Base-by-base conservation (phyloP, 2,329 filamentous ascomycete species). In the Diplocarpon rosae region DNA sequence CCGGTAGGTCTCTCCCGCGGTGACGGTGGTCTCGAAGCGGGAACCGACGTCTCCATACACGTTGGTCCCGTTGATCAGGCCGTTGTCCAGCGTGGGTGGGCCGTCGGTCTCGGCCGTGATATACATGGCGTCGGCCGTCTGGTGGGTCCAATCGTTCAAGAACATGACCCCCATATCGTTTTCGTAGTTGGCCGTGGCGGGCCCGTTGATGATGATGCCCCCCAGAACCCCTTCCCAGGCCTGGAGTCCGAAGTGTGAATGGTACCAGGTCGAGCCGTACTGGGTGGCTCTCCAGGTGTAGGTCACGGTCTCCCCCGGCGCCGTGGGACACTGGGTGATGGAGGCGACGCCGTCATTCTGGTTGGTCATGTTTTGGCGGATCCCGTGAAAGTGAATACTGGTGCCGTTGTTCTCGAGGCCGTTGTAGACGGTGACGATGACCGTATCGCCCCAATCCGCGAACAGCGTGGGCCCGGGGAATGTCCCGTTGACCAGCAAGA, bases 281-380 rank as follows among this genome's bases (percentile, higher is more conserved):
- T 47, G 45, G 14, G 45, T 47, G 1, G 45, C 45, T 29, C 37
- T 36, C 40, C 40, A 47, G 15, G 42, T 48, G 39, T 57, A 57
- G 16, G 47, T 52, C 16, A 50, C 46, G n/a, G 42, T 33, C 31
- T 46, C 37, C 34, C 31, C 37, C 3, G 37, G 38, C 16, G 40
- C 34, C 47, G 83, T 75, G 1, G 81, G 79, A 51, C 81, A 86
- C 59, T 85, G 79, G 5, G 71, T 73, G 28, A 74, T 45, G 11
- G 68, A 66, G 20, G 63, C 62, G 1, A 64, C 63, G 16, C 68
- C 68, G 47, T 71, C 68, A 51, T 61, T 60, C 35, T 66, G 53
- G 34, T 63, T 65, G 9, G 61, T 61, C 27, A 63, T 57, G 13
- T 66, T 57, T 48, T 69, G 65, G 11, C 66, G 57, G 16, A 72